Conservation (phyloP, 164 flowering plant species). For the Litsea cubeba region DNA sequence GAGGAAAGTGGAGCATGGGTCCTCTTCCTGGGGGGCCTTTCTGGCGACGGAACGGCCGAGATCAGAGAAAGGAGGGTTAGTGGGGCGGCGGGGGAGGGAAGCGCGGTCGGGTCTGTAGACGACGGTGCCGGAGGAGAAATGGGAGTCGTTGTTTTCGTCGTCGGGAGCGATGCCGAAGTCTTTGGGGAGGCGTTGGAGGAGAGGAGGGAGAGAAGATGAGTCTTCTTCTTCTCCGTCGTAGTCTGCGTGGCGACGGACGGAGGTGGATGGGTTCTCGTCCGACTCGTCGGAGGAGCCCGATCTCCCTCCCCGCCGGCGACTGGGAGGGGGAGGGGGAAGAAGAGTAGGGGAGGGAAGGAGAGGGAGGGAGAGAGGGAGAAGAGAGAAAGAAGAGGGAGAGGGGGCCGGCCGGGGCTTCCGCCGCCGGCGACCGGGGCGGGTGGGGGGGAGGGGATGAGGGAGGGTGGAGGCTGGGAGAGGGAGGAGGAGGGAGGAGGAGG, state of each 20-base stretch:
- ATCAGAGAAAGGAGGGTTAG: slow-evolving; percentile 17
- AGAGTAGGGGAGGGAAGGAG: too few relatives aligned
- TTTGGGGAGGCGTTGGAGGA: slow-evolving; percentile 86
- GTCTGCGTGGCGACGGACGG: slow-evolving; percentile 25
- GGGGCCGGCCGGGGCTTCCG: too few relatives aligned
- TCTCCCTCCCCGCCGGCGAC: too few relatives aligned
- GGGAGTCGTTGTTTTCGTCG: slow-evolving; percentile 36
- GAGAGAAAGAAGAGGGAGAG: too few relatives aligned
- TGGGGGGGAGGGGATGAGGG: too few relatives aligned
- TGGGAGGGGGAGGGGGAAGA: too few relatives aligned
- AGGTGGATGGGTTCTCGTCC: slow-evolving; percentile 17
- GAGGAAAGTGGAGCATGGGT: slow-evolving; percentile 66
- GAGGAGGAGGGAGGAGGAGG: too few relatives aligned
- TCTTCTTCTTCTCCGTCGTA: slow-evolving; percentile 38
- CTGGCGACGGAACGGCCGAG: slow-evolving; percentile 11
- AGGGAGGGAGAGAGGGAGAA: too few relatives aligned
- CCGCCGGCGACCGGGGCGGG: too few relatives aligned
- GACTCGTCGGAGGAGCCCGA: slow-evolving; percentile 27
- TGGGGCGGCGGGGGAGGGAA: slow-evolving; percentile 9
- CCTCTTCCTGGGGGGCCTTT: slow-evolving; percentile 38
- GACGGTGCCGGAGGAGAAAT: slow-evolving; percentile 58
- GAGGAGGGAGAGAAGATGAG: slow-evolving; percentile 80
- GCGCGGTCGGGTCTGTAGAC: slow-evolving; percentile 44
- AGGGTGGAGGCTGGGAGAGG: too few relatives aligned
- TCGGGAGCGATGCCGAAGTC: slow-evolving; percentile 67